phyloP scores from a whole-genome alignment of 2,329 filamentous ascomycete genomes.

The Exserohilum turcica region DNA sequence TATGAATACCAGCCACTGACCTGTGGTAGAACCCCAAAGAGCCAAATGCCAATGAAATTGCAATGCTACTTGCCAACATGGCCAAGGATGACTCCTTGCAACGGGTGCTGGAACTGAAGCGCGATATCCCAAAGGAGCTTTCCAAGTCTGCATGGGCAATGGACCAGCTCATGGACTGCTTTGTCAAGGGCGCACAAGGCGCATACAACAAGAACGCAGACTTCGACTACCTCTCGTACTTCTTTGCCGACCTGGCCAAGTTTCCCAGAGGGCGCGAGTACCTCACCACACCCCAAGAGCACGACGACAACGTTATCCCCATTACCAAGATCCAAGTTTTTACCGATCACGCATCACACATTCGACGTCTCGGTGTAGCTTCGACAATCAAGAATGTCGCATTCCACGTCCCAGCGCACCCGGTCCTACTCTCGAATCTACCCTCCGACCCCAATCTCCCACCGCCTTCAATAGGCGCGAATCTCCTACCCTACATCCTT shows the following conservation, averaged over 20 bases:
- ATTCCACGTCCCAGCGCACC: constrained; percentile 78
- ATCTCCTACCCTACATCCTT: constrained; percentile 86
- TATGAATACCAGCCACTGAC: constrained; percentile 11
- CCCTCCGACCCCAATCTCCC: constrained; percentile 38
- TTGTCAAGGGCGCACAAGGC: constrained; percentile 87
- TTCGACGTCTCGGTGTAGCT: constrained; percentile 91
- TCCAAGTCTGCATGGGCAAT: constrained; percentile 74
- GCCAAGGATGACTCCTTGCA: constrained; percentile 78
- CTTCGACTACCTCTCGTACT: constrained; percentile 91
- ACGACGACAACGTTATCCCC: constrained; percentile 79
- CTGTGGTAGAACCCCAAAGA: constrained; percentile 69
- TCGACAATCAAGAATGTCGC: constrained; percentile 93
- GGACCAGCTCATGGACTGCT: constrained; percentile 92
- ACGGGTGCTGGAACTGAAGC: constrained; percentile 69
- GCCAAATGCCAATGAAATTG: constrained; percentile 78
- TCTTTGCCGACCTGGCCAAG: constrained; percentile 90
- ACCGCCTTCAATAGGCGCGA: constrained; percentile 67
- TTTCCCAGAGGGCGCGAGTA: constrained; percentile 75
- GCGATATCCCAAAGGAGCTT: constrained; percentile 70
- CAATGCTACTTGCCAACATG: constrained; percentile 93
- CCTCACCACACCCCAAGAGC: constrained; percentile 73
- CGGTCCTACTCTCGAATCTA: constrained; percentile 63
- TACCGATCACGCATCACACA: constrained; percentile 82
- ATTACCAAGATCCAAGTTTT: constrained; percentile 92
- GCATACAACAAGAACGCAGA: constrained; percentile 82